These are phyloP conservation scores for Grosmannia huntii DNA, from an alignment of 2,329 filamentous ascomycete genomes.

Conservation along the genomic window DNA sequence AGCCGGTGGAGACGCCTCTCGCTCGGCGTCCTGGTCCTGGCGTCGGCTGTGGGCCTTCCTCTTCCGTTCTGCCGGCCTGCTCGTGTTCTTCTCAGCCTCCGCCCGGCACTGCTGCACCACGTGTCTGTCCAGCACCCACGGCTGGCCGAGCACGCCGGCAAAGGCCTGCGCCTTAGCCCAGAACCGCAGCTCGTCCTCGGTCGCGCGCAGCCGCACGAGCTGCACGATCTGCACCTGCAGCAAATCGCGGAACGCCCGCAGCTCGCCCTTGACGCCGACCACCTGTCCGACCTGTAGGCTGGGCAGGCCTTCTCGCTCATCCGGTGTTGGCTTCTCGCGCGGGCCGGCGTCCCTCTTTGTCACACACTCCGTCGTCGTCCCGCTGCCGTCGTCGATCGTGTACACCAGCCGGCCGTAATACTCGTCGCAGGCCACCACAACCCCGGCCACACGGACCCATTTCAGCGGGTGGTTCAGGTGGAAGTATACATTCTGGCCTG, in stretches of 20 bases:
- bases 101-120: constrained; percentile 37
- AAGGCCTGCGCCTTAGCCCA: constrained; percentile 45
- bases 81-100: constrained; percentile 26
- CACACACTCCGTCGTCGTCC: constrained; percentile 41
- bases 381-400: constrained; percentile 54
- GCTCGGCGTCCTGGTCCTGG: not conserved
- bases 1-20: not conserved
- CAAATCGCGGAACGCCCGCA: constrained; percentile 33
- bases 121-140: constrained; percentile 40
- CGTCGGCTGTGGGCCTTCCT: not conserved
- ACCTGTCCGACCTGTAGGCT: constrained; percentile 33
- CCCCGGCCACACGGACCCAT: constrained; percentile 59
- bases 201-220: constrained; percentile 33
- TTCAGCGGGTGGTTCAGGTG: constrained; percentile 62
- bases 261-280: constrained; percentile 42
- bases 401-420: constrained; percentile 33
- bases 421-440: constrained; percentile 52
- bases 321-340: not conserved
- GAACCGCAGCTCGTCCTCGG: constrained; percentile 42
- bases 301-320: constrained; percentile 7
- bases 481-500: constrained; percentile 49
- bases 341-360: not conserved
- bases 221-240: constrained; percentile 39
- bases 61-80: not conserved
- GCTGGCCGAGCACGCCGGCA: constrained; percentile 33